Base-by-base conservation (phyloP, 1,284 basidiomycete species). In the Boletus holoroseus region DNA sequence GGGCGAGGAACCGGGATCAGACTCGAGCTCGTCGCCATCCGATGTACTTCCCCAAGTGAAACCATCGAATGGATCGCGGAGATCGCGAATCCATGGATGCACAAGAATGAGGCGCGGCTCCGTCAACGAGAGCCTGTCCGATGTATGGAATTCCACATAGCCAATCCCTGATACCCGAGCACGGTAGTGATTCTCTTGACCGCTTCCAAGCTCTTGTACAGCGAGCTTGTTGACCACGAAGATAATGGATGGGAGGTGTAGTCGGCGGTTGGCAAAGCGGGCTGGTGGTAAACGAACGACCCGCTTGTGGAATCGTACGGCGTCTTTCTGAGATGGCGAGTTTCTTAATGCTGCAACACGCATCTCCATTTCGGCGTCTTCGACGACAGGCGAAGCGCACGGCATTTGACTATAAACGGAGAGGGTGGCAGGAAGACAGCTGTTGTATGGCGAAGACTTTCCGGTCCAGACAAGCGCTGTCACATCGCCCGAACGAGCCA, bases 401-500 rank as follows among this genome's bases (percentile, higher is more conserved):
- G 32, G 27, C 1, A 13, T 20, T 35, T 31, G 32, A 8, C 12
- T 12, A 6, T 50, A 51, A 2, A 36, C 49, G 2, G 12, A 3
- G 2, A 51, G 38, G 13, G 49, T 31, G 2, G 26, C 20, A 3
- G 49, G 47, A 18, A 50, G 49, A 7, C 49, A 51, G 20, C 20
- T 20, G 20, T 20, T 20, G 20, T 20, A 20, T 20, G 20, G 20
- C 2, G 20, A 20, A 20, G 20, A 26, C 12, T 24, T 41, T 26
- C 47, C 49, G 0, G n/a, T 28, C 49, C 49, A 50, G 3, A n/a
- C 26, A 5, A 51, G 47, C n/a, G 41, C 38, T 7, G 38, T 37
- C 22, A 51, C 38, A 4, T 51, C 48, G 7, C 50, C 49, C 1
- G 50, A 52, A 20, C 35, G 50, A 22, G 39, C 7, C 0, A 52